These are phyloP conservation scores for Xylariaceae sp. DNA, from an alignment of 2,329 filamentous ascomycete species.

Conservation along the genomic window DNA sequence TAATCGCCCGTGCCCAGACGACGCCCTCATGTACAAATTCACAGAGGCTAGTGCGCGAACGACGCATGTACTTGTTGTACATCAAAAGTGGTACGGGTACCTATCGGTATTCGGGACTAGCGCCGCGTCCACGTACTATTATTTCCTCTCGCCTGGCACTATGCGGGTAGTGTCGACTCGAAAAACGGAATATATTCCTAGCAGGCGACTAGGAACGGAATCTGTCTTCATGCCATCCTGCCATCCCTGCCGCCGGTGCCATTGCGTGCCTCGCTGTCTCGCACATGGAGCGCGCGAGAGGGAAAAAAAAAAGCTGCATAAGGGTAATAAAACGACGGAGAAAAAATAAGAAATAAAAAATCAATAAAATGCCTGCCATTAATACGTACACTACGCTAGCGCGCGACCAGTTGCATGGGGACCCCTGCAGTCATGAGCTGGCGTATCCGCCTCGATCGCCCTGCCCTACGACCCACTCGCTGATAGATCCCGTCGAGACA, in stretches of 20 bases:
- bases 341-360: conserved; percentile 1
- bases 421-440: conserved; percentile 17
- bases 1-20: conserved; percentile 6
- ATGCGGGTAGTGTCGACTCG: too few species aligned
- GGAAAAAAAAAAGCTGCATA: not conserved
- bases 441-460: conserved; percentile 21
- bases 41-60: not conserved
- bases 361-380: conserved; percentile 7
- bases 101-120: too few species aligned
- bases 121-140: too few species aligned
- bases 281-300: not conserved
- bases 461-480: conserved; percentile 16
- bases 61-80: not conserved
- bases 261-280: too few species aligned
- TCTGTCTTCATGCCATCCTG: too few species aligned
- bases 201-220: too few species aligned
- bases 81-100: not conserved
- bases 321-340: not conserved
- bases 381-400: conserved; percentile 7
- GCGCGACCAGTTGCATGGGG: not conserved
- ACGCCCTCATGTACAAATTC: not conserved
- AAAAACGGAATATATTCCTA: too few species aligned
- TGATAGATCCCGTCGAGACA: conserved; percentile 20
- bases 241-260: too few species aligned
- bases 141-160: too few species aligned